Base-by-base conservation (phyloP, 1,139 yeast genomes). In the Hyphopichia khmerensis region DNA sequence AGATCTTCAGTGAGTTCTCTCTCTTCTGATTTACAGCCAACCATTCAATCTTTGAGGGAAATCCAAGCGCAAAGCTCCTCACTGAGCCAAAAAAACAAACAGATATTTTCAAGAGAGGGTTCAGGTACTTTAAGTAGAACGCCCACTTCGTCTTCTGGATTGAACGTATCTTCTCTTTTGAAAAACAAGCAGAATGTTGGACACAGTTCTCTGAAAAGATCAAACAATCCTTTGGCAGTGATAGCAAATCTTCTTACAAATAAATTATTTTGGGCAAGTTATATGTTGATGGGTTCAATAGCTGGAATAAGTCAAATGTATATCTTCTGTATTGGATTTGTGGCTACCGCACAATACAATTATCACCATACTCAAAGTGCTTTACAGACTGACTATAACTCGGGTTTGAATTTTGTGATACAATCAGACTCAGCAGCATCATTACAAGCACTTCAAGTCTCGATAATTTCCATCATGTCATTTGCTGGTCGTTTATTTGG, bases 381-480 rank as follows among this genome's bases (percentile, higher is more conserved):
- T 10, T n/a, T n/a, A n/a, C n/a, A n/a, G n/a, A n/a, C n/a, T n/a
- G n/a, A n/a, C n/a, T n/a, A n/a, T n/a, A n/a, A n/a, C n/a, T n/a
- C n/a, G n/a, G n/a, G n/a, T n/a, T n/a, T n/a, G n/a, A n/a, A n/a
- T n/a, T n/a, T n/a, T n/a, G n/a, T n/a, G n/a, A n/a, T n/a, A n/a
- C n/a, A n/a, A n/a, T n/a, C n/a, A n/a, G n/a, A 29, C 5, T 24
- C 37, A 19, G 62, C 69, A 1, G 71, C 69, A 2, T 54, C 66
- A 6, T 50, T 68, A n/a, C 79, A 73, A 48, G 77, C 78, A 6
- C 42, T 72, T 11, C 78, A 73, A 50, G 78, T 73, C 1, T 67
- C 75, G 1, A 56, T 70, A 7, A 65, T 72, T 10, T 72, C 78
- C 1, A 50, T 72, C 17, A 62, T 67, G 3, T 72, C 77, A 0